Evolutionary conservation across 129 eudicot species (phyloP).

Genomic region (Heracleum sosnowskyi): DNA sequence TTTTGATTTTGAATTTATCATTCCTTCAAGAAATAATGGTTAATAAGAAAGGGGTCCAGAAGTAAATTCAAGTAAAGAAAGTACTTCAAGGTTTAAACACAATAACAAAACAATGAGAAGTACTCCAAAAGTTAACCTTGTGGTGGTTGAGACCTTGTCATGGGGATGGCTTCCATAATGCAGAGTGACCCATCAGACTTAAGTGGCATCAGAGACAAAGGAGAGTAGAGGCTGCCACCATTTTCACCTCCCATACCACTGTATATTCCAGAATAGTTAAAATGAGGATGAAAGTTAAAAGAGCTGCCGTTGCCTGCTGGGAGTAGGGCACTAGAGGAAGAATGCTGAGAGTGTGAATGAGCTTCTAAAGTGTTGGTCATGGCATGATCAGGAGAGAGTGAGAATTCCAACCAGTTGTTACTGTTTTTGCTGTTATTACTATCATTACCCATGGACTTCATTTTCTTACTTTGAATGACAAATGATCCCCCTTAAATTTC

Average conservation of each 20-base stretch:
- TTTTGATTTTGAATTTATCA: slow-evolving; percentile 63
- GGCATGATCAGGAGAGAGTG: slow-evolving; percentile 54
- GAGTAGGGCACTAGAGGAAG: slow-evolving; percentile 5
- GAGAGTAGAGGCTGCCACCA: slow-evolving; percentile 37
- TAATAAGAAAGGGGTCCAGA: slow-evolving; percentile 9
- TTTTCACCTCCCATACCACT: slow-evolving; percentile 30
- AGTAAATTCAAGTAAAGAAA: neutral
- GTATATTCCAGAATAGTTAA: slow-evolving; percentile 44
- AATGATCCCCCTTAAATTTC: neutral
- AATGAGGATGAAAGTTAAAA: slow-evolving; percentile 23
- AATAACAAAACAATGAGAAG: neutral
- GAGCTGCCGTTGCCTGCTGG: slow-evolving; percentile 1
- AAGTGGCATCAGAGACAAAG: slow-evolving; percentile 58
- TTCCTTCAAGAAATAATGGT: slow-evolving; percentile 30
- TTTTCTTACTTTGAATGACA: slow-evolving; percentile 3
- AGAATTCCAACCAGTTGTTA: slow-evolving; percentile 75
- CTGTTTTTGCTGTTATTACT: slow-evolving; percentile 22
- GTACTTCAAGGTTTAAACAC: neutral
- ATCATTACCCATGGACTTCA: slow-evolving; percentile 24
- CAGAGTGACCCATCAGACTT: slow-evolving; percentile 83
- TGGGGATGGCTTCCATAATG: slow-evolving; percentile 47
- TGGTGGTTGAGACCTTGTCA: slow-evolving; percentile 39
- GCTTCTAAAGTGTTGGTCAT: slow-evolving; percentile 18
- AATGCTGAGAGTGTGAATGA: slow-evolving; percentile 17
- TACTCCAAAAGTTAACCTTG: slow-evolving; percentile 18